A percentile compares a stretch with the other conserved stretches of the same genome.
These are phyloP conservation scores for Heritiera fomes DNA, from an alignment of 345 rosid species.

Conservation along the genomic window DNA sequence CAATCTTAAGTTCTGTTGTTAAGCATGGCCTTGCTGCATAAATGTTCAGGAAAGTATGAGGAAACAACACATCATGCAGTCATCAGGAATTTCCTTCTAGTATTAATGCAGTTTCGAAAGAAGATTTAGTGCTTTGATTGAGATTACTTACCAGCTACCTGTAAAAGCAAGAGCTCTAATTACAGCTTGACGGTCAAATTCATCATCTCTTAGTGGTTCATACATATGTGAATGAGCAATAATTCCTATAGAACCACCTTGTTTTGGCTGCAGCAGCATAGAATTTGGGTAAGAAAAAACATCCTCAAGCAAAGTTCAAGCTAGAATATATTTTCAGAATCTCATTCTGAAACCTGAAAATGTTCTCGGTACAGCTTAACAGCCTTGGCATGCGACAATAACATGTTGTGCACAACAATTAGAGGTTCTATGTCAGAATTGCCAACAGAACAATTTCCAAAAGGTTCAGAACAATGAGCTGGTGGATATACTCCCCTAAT, in stretches of 20 bases:
- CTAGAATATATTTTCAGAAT: neutral
- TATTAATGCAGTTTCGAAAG: neutral
- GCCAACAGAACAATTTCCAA: slow-evolving; percentile 45
- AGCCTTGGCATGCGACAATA: slow-evolving; percentile 40
- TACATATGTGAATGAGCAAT: slow-evolving; percentile 27
- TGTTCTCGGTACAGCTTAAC: slow-evolving; percentile 37
- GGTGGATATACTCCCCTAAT: slow-evolving; percentile 41
- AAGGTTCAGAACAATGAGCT: slow-evolving; percentile 39
- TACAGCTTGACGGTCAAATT: slow-evolving; percentile 40
- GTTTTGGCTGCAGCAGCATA: slow-evolving; percentile 30
- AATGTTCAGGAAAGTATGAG: neutral
- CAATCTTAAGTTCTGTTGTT: neutral
- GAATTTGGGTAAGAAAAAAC: neutral
- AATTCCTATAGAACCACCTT: slow-evolving; percentile 45
- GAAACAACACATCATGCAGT: neutral
- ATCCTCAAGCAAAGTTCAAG: neutral
- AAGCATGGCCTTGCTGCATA: neutral
- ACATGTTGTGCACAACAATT: slow-evolving; percentile 40
- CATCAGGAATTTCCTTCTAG: neutral
- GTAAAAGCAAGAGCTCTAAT: slow-evolving; percentile 34
- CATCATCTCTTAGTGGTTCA: slow-evolving; percentile 39
- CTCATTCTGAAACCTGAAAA: slow-evolving; percentile 32
- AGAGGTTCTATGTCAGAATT: slow-evolving; percentile 43
- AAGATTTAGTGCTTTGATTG: neutral
- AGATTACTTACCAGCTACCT: slow-evolving; percentile 32